phyloP scores from a whole-genome alignment of 2,329 filamentous ascomycete species.

The Penicillium sp. region DNA sequence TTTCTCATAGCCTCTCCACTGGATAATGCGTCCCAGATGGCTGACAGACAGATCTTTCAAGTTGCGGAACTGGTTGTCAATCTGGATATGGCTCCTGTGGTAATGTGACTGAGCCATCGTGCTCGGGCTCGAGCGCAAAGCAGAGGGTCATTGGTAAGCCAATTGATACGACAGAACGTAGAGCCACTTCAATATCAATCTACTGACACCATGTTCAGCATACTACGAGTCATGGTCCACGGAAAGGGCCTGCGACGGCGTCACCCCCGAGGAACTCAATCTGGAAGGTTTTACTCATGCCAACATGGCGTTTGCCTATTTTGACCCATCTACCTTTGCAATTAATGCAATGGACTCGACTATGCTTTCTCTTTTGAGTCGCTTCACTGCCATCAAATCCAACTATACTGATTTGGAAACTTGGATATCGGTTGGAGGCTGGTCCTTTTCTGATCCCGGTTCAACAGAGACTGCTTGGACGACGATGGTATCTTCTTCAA shows the following conservation, averaged over 20 bases:
- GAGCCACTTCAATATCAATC: not conserved
- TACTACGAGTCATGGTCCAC: not conserved
- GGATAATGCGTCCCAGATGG: no score
- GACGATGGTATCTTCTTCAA: not conserved
- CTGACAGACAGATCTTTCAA: not conserved
- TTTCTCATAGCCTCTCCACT: no score
- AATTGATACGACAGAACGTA: no score
- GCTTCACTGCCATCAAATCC: not conserved
- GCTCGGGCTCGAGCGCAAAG: not conserved
- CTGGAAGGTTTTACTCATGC: not conserved
- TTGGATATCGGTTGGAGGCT: not conserved
- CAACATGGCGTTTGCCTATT: not conserved
- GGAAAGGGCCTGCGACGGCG: not conserved
- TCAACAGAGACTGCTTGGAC: not conserved
- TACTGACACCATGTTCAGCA: not conserved
- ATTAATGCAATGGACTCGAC: not conserved
- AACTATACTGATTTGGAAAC: not conserved
- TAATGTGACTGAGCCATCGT: not conserved
- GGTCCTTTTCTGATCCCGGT: not conserved
- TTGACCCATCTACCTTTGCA: not conserved
- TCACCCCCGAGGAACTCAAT: not conserved
- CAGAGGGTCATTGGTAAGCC: not conserved
- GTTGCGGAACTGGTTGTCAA: not conserved
- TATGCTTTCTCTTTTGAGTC: not conserved
- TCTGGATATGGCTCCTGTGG: not conserved